Evolutionary conservation across 805 yeast species (phyloP).

Genomic region (Barnettozyma pratensis): DNA sequence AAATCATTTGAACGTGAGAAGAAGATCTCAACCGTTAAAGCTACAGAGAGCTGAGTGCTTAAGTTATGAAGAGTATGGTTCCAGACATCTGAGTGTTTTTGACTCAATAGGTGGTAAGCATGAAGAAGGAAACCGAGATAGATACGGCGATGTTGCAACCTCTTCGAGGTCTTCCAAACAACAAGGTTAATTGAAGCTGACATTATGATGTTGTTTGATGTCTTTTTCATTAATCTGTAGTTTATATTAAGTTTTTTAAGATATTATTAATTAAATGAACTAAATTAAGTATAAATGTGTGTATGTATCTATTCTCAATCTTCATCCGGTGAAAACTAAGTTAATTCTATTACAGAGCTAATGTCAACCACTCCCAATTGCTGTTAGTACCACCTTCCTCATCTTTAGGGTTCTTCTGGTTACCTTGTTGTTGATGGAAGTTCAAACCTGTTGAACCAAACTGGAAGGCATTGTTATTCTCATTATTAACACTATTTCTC

Average conservation of each 20-base stretch:
- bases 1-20: not conserved
- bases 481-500: not conserved
- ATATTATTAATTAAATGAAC: not conserved
- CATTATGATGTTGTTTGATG: too few species aligned
- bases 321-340: slow-evolving; percentile 1
- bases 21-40: not conserved
- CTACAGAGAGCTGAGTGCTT: slow-evolving; percentile 2
- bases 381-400: slow-evolving; percentile 17
- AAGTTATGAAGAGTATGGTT: slow-evolving; percentile 4
- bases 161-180: slow-evolving; percentile 7
- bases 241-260: not conserved
- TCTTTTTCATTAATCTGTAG: too few species aligned
- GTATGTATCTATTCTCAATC: not conserved
- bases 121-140: slow-evolving; percentile 25
- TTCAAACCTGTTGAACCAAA: slow-evolving; percentile 9
- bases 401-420: not conserved
- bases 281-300: not conserved
- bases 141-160: slow-evolving; percentile 29
- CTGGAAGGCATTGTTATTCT: slow-evolving; percentile 3
- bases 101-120: slow-evolving; percentile 13
- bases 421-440: slow-evolving; percentile 3
- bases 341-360: slow-evolving; percentile 16
- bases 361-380: slow-evolving; percentile 27
- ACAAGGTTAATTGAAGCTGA: not conserved
- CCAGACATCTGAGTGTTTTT: slow-evolving; percentile 23